Conservation (phyloP, 805 yeast genomes). For the Ogataea pini region DNA sequence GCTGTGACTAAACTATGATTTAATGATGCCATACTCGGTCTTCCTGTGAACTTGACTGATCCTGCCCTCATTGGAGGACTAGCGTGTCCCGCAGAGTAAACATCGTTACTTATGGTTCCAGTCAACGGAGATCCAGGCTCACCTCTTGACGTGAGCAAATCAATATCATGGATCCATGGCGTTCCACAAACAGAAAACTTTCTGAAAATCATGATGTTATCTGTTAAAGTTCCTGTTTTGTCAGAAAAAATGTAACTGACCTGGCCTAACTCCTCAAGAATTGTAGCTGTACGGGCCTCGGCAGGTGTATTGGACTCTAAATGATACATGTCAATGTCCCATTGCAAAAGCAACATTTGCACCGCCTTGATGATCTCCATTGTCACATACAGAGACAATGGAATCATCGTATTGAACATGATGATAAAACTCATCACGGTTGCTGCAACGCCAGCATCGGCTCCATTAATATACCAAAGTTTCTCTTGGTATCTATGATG, state of each 20-base stretch:
- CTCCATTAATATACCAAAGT: conserved; percentile 72
- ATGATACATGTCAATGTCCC: conserved; percentile 95
- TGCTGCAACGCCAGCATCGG: conserved; percentile 83
- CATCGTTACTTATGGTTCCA: conserved; percentile 5
- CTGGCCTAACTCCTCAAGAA: conserved; percentile 95
- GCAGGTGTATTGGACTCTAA: conserved; percentile 83
- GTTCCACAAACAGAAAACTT: conserved; percentile 86
- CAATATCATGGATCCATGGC: conserved; percentile 84
- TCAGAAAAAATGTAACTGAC: conserved; percentile 94
- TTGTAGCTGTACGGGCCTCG: conserved; percentile 92
- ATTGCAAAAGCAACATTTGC: conserved; percentile 78
- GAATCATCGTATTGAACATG: conserved; percentile 96
- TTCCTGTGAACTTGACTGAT: conserved; percentile 40
- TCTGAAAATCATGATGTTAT: conserved; percentile 88
- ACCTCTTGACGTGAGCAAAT: conserved; percentile 38
- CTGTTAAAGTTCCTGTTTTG: conserved; percentile 96
- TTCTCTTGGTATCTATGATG: conserved; percentile 42
- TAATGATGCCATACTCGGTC: conserved; percentile 58
- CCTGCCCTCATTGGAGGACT: conserved; percentile 17
- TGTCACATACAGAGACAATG: conserved; percentile 90
- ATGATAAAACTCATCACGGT: conserved; percentile 94
- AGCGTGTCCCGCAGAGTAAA: conserved; percentile 1
- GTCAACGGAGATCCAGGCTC: conserved; percentile 12
- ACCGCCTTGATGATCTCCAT: conserved; percentile 93
- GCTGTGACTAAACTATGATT: conserved; percentile 28